phyloP scores from a whole-genome alignment of 177 flowering plant species.

The Vitis hybrid region DNA sequence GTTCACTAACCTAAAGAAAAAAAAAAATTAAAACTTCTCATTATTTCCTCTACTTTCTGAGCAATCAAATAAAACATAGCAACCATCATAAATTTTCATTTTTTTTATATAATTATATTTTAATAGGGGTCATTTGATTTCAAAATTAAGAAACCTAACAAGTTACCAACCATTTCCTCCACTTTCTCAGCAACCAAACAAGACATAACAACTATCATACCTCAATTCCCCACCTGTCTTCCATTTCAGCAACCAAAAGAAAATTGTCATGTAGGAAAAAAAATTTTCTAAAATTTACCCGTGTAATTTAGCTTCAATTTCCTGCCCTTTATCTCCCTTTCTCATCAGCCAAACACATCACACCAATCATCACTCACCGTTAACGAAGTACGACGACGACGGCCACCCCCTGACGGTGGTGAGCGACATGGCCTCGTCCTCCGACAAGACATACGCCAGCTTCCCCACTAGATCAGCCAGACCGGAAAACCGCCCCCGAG shows the following conservation, averaged over 20 bases:
- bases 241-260: neutral
- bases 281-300: too few species aligned
- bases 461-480: slow-evolving; percentile 51
- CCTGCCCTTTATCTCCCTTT: slow-evolving; percentile 1
- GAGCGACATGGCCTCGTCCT: slow-evolving; percentile 49
- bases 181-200: neutral
- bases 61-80: too few species aligned
- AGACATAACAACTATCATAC: neutral
- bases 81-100: too few species aligned
- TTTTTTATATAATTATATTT: too few species aligned
- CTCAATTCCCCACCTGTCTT: too few species aligned
- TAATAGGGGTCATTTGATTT: too few species aligned
- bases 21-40: too few species aligned
- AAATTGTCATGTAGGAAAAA: too few species aligned
- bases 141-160: too few species aligned
- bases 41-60: too few species aligned
- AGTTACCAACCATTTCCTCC: too few species aligned
- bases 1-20: too few species aligned
- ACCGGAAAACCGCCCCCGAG: slow-evolving; percentile 37
- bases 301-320: neutral
- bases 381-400: slow-evolving; percentile 47
- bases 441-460: slow-evolving; percentile 38
- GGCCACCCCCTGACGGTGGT: slow-evolving; percentile 75
- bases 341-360: neutral
- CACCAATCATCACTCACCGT: slow-evolving; percentile 28